Evolutionary conservation across 148 eudicot species (phyloP).

Genomic region (Rhododendron ferrugineum): DNA sequence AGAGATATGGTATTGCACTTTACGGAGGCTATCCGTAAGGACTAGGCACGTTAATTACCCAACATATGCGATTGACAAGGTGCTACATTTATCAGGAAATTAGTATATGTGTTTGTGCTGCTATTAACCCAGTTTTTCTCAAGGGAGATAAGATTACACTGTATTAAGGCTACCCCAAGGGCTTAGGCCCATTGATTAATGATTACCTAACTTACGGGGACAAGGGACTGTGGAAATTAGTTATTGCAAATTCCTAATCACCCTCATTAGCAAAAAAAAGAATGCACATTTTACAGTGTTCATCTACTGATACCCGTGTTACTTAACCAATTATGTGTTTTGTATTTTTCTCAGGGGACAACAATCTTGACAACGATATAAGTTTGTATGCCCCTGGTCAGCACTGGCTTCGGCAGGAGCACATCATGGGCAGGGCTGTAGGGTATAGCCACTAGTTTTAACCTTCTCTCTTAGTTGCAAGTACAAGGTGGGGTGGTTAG

Average conservation of each 20-base stretch:
- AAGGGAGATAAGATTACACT: not conserved
- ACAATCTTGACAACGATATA: slow-evolving; percentile 61
- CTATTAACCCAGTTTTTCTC: not conserved
- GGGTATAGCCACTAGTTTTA: slow-evolving; percentile 39
- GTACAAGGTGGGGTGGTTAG: not conserved
- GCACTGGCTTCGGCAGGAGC: slow-evolving; percentile 70
- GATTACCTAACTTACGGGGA: not conserved
- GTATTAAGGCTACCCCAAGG: not conserved
- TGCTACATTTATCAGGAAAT: no score
- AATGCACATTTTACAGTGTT: not conserved
- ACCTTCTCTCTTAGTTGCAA: not conserved
- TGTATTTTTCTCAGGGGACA: slow-evolving; percentile 49
- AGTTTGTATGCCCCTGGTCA: slow-evolving; percentile 71
- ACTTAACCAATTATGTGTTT: not conserved
- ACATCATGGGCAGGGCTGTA: slow-evolving; percentile 85
- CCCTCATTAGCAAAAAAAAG: not conserved
- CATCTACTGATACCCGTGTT: not conserved
- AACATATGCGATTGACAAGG: no score
- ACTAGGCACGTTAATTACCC: no score
- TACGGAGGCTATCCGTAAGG: no score
- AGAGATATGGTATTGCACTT: not conserved
- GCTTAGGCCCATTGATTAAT: not conserved
- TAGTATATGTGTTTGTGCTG: not conserved
- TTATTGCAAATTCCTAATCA: not conserved
- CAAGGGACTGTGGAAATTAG: not conserved